Evolutionary conservation across 768 basidiomycete species (phyloP), one percentile per base, ranked within the genome.

Genomic region (Auriscalpium orientale): DNA sequence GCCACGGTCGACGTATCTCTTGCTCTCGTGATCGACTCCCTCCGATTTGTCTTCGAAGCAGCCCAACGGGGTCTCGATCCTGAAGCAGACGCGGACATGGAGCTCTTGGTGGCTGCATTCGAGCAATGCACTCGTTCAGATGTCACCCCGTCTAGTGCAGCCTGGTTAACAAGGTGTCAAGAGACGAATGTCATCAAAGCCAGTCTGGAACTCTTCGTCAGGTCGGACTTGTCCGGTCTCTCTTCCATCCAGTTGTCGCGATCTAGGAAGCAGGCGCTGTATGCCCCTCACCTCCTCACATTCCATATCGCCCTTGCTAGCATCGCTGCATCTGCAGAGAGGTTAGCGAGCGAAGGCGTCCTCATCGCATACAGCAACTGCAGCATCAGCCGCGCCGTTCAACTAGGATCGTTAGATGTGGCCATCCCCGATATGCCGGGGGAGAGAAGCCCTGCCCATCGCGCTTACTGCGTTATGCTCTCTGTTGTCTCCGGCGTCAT

Each of bases 241-340:
- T 82, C 86, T 12, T 85, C 90, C 60, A 67, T 88, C 1, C 73
- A 81, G 2, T 70, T 85, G 11, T 77, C 89, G 16, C 74, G 86
- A 20, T 65, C 79, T 1, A 80, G 81, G 46, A 85, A 84, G 54
- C 76, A 81, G 65, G 80, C 89, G 12, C 70, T 88, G 28, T 91
- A 91, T 64, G 77, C 87, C 0, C 83, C 87, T 0, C 87, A 90
- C 62, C 74, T 95, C 55, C 80, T 97, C 53, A 74, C 86, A 34
- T 90, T 97, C 73, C 92, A 95, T 65, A 87, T 93, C 75, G 82
- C 89, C 1, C 71, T 97, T 18, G 90, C 88, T 15, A 82, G 82
- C 56, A 78, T 89, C 53, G 81, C 85, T 0, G 77, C 81, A 1
- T 85, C 90, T 0, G 92, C 94, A 0, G 93, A 95, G 67, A 75